Evolutionary conservation across 2,329 filamentous ascomycete species (phyloP).

Genomic region (Aspergillus amoenus): DNA sequence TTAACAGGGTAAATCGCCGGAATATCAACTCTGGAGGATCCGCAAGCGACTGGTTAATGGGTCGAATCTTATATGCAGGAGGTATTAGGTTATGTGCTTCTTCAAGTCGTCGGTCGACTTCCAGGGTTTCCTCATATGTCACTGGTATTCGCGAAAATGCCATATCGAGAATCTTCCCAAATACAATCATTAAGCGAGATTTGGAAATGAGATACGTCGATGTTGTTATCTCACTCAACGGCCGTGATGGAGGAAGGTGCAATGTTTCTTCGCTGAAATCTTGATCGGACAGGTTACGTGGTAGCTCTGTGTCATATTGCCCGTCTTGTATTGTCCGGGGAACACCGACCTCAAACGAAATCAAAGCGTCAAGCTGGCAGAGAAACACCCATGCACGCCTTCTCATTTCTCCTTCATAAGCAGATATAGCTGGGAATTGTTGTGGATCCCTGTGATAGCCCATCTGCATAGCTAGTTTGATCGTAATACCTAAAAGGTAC

Average conservation of each 20-base stretch:
- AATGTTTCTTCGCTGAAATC: constrained; percentile 56
- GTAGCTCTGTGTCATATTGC: constrained; percentile 59
- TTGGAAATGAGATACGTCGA: constrained; percentile 39
- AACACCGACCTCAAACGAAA: constrained; percentile 64
- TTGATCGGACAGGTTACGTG: constrained; percentile 60
- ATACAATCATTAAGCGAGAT: constrained; percentile 33
- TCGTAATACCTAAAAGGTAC: constrained; percentile 55
- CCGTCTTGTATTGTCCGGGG: constrained; percentile 61
- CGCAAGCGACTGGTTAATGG: constrained; percentile 42
- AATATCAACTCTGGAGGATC: constrained; percentile 54
- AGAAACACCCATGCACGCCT: constrained; percentile 43
- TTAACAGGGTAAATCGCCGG: constrained; percentile 51
- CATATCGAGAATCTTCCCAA: constrained; percentile 40
- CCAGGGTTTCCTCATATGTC: constrained; percentile 38
- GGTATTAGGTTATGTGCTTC: constrained; percentile 28
- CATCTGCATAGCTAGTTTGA: constrained; percentile 62
- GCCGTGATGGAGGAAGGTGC: constrained; percentile 54
- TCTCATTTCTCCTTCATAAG: constrained; percentile 57
- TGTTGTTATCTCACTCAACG: constrained; percentile 54
- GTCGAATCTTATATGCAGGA: constrained; percentile 22
- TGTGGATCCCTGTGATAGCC: constrained; percentile 60
- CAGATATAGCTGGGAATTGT: constrained; percentile 54
- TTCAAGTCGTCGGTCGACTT: constrained; percentile 36
- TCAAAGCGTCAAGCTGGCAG: constrained; percentile 59
- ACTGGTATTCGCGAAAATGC: constrained; percentile 33